These are phyloP conservation scores for Fraxinus dipetala DNA, from an alignment of 305 asterid genomes.

Conservation along the genomic window DNA sequence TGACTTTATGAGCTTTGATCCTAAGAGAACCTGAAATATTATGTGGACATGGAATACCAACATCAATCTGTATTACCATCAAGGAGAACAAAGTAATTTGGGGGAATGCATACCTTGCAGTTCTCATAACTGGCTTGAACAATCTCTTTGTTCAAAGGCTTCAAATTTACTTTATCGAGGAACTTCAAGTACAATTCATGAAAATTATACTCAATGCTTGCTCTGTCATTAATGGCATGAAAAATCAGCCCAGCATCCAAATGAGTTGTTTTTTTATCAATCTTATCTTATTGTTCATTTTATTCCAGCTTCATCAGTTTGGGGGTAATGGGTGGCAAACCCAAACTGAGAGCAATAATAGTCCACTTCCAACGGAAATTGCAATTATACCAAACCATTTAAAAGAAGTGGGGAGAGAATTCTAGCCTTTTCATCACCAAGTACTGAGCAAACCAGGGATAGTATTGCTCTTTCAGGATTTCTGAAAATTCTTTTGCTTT, in stretches of 20 bases:
- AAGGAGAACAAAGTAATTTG: not conserved
- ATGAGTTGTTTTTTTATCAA: not conserved
- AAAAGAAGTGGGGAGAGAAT: conserved; percentile 4
- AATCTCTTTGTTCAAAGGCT: conserved; percentile 72
- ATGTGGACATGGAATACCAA: conserved; percentile 20
- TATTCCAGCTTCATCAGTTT: conserved; percentile 12
- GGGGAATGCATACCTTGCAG: conserved; percentile 72
- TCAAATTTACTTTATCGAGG: conserved; percentile 80
- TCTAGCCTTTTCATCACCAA: conserved; percentile 95
- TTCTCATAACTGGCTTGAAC: conserved; percentile 89
- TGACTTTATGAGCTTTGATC: conserved; percentile 91
- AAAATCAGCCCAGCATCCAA: conserved; percentile 17
- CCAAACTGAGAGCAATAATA: conserved; percentile 12
- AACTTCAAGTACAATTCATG: conserved; percentile 98
- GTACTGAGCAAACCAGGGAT: conserved; percentile 98
- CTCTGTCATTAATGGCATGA: conserved; percentile 50
- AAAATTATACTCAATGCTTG: conserved; percentile 95
- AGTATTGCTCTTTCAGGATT: conserved; percentile 67
- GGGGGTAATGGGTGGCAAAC: not conserved
- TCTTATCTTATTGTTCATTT: not conserved
- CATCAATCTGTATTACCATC: not conserved
- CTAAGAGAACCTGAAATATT: conserved; percentile 79
- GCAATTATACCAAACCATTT: conserved; percentile 4
- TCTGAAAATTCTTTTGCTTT: conserved; percentile 90
- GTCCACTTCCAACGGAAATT: conserved; percentile 1